phyloP scores from a whole-genome alignment of 805 yeast species.

The Maudiozyma serrabonitensis region DNA sequence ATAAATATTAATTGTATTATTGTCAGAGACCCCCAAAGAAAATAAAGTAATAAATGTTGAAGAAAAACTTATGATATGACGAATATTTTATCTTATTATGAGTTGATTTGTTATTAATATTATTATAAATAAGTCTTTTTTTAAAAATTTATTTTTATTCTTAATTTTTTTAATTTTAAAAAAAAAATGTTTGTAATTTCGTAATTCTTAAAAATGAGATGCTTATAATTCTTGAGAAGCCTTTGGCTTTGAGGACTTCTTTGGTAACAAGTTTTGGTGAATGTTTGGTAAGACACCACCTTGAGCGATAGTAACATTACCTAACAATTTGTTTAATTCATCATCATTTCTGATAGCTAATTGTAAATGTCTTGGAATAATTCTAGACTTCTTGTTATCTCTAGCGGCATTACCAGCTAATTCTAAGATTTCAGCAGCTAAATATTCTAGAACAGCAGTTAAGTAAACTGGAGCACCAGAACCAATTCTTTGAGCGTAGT shows the following conservation, averaged over 20 bases:
- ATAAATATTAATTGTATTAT: too few species aligned
- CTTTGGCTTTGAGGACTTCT: constrained; percentile 55
- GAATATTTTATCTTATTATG: not conserved
- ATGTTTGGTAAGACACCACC: constrained; percentile 99
- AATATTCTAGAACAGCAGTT: constrained; percentile 93
- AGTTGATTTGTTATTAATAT: not conserved
- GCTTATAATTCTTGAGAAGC: constrained; percentile 58
- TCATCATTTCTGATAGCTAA: constrained; percentile 98
- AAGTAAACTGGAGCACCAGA: constrained; percentile 98
- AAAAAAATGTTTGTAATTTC: too few species aligned
- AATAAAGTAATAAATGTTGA: not conserved
- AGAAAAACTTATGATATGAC: not conserved
- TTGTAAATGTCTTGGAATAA: constrained; percentile 97
- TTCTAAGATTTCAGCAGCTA: constrained; percentile 96
- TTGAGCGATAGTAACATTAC: constrained; percentile 93
- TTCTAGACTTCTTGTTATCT: constrained; percentile 98
- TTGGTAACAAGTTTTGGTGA: constrained; percentile 84
- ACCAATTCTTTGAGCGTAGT: constrained; percentile 98
- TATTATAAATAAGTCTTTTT: not conserved
- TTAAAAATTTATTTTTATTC: too few species aligned
- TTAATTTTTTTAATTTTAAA: not conserved
- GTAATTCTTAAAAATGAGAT: not conserved
- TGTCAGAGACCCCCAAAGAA: not conserved
- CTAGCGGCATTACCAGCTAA: constrained; percentile 98
- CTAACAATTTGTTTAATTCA: constrained; percentile 88